Base-by-base conservation (phyloP, 345 rosid genomes). In the Murraya paniculata region DNA sequence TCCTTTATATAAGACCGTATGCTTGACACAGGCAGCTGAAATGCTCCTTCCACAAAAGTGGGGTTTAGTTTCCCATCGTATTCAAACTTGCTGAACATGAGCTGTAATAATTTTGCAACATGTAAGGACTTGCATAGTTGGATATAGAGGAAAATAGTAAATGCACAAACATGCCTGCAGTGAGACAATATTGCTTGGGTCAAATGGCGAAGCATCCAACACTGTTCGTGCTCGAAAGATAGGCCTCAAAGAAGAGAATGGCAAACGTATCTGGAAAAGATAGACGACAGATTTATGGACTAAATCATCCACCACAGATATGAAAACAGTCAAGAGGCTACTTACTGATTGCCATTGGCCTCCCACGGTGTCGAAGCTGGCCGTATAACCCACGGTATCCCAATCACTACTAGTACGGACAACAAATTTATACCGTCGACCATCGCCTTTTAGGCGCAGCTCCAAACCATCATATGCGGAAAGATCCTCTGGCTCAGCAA, bases 51-150 rank as follows among this genome's bases (percentile, higher is more conserved):
- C 69, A 74, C 84, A 78, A 95, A 95, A 71, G 92, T 87, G 53
- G 97, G 98, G 82, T 95, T 95, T 82, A 93, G 85, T 85, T 89
- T 90, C 74, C 98, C 99, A 38, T 95, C 99, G 76, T 89, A 95
- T 86, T 95, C 98, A 62, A 95, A 95, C 84, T 93, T 95, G 90
- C 99, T 93, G 90, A 92, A 90, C 98, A 93, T 92, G 68, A 95
- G 94, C 99, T 95, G 97, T 57, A 87, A 79, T 1, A 28, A 45
- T 48, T 21, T 68, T 53, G 31, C 28, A 66, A 28, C 58, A 35
- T 36, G 39, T 6, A 55, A 80, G 72, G 67, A 14, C 24, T 62
- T 14, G 14, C 38, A 59, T 38, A 71, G 16, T 53, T 55, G 45
- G 76, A 64, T 19, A 10, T 11, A 64, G 22, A 3, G 28, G 74